Percentiles rank a stretch among this genome's conserved stretches.
Conservation (phyloP, 345 rosid genomes). For the Zanthoxylum bungeanum region DNA sequence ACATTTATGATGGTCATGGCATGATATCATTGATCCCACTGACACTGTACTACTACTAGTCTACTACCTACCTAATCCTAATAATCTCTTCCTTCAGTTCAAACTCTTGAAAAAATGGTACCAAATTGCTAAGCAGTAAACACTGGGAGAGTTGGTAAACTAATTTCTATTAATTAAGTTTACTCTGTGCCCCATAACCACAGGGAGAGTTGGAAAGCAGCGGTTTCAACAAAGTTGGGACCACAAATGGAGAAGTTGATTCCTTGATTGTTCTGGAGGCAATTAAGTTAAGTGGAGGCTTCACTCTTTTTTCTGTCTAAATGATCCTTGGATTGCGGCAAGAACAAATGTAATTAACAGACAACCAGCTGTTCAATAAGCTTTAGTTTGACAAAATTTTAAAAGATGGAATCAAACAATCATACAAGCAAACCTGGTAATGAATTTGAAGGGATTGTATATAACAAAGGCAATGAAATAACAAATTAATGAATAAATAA, state of each 20-base stretch:
- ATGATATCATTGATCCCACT: neutral
- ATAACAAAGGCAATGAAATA: neutral
- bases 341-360: neutral
- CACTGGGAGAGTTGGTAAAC: neutral
- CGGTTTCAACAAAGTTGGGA: neutral
- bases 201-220: neutral
- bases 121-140: neutral
- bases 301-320: neutral
- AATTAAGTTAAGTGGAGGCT: neutral
- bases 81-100: neutral
- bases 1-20: neutral
- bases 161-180: too few species aligned
- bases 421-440: neutral
- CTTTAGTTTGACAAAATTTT: neutral
- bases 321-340: conserved; percentile 5
- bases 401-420: neutral
- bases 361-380: neutral
- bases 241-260: neutral
- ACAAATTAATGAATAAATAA: neutral
- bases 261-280: conserved; percentile 7
- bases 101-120: neutral
- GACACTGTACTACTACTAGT: neutral
- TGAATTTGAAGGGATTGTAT: neutral
- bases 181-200: neutral
- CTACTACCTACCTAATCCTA: too few species aligned